Base-by-base conservation (phyloP, 2,329 filamentous ascomycete genomes). In the Colletotrichum nymphaeae region DNA sequence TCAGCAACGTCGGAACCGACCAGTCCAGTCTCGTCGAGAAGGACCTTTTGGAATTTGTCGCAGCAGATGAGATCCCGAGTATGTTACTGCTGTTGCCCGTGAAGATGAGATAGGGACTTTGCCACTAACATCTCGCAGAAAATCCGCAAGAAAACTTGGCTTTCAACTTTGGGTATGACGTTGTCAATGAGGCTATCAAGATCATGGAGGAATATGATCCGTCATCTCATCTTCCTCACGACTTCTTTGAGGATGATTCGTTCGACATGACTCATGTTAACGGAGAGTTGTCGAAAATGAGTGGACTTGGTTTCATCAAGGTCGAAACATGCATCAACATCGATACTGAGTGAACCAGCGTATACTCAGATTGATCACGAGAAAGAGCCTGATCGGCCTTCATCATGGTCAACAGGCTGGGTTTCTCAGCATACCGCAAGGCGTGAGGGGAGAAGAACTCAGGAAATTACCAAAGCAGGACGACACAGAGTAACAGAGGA, bases 1-100 rank as follows among this genome's bases (percentile, higher is more conserved):
- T 86, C 60, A 82, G 80, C 55, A 83, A 84, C 58, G 80, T 81
- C 0, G 83, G 81, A 3, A 77, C 79, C 26, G 81, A 83, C 52
- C 77, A 82, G 58, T 59, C 77, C 0, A 70, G 78, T 35, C 75
- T 78, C 24, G 79, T 83, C 2, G 73, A 76, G 7, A 69, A 78
- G 2, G 79, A 82, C 7, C 79, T 81, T 1, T 59, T 74, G 14
- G 73, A 79, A 28, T 80, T 76, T 74, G 74, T 83, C 46, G 58
- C 73, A 1, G 76, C 76, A 16, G 79, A 81, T 4, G 72, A 77
- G 16, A 78, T 82, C 2, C 81, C 81, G 0, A 79, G 81, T 83
- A 75, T 76, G 77, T 57, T 32, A 8, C n/a, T 14, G 1, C 19
- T 11, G 5, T 1, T 3, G 7, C 1, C 9, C 3, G 4, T 16